Base-by-base conservation (phyloP, 1,284 basidiomycete species). In the Puccinia polysora region DNA sequence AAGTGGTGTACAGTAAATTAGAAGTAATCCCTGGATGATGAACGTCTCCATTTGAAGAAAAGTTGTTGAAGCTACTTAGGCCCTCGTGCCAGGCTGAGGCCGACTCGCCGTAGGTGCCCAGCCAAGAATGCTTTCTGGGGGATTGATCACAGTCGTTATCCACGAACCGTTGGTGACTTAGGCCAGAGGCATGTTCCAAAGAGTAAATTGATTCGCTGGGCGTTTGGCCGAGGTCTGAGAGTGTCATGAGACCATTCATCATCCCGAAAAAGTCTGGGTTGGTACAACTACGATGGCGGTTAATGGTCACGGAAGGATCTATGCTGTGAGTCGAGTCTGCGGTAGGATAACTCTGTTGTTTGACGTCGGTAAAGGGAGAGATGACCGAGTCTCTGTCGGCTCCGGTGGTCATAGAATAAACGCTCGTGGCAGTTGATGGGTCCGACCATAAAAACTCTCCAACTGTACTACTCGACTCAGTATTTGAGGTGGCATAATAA, bases 201-300 rank as follows among this genome's bases (percentile, higher is more conserved):
- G 62, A 28, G 20, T 45, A 30, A 20, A 63, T 34, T 23, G 45
- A 45, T 40, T 65, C 63, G 10, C 25, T 28, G 15, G 63, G 28
- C 10, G 36, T 43, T 55, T 20, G 52, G 12, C 38, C 50, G 14
- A 45, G 38, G 1, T 20, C 49, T 4, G 52, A 40, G 15, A 67
- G 52, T 25, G 25, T 52, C 14, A 43, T 56, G 12, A 55, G 23
- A 1, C 20, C 50, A 28, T 67, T 56, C 12, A 43, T 67, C 12
- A 59, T 53, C 45, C 56, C 55, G 60, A 60, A 32, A 36, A 59
- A 60, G 23, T 69, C 67, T 15, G 67, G 67, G 20, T 60, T 69
- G 4, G 67, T 69, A 7, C 60, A 56, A 50, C 67, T 69, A 4
- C 67, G 53, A 52, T 50, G 36, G 38, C 67, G 67, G 25, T n/a